Evolutionary conservation across 2,329 filamentous ascomycete genomes (phyloP).

Genomic region (Cryphonectria nitschkei): DNA sequence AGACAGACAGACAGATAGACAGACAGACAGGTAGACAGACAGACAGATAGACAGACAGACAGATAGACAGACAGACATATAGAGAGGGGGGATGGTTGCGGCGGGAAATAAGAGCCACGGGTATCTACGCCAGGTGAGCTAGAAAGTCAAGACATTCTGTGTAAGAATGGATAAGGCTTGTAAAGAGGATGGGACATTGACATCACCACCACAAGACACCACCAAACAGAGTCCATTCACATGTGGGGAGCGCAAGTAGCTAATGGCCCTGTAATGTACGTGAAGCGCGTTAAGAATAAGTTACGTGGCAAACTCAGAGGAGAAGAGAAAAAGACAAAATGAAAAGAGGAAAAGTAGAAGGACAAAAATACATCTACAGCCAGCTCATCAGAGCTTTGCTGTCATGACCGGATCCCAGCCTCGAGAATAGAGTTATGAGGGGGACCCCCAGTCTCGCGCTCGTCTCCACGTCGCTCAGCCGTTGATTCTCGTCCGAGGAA

Average conservation of each 20-base stretch:
- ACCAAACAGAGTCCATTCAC: background rate
- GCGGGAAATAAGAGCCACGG: background rate
- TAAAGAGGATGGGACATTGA: background rate
- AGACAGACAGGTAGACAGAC: too few relatives aligned
- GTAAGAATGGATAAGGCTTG: background rate
- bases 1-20: too few relatives aligned
- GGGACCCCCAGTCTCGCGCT: background rate
- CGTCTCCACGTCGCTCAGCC: background rate
- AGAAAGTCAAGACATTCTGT: background rate
- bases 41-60: too few relatives aligned
- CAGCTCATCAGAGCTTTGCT: background rate
- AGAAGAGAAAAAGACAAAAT: too few relatives aligned
- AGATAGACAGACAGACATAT: too few relatives aligned
- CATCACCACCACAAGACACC: background rate
- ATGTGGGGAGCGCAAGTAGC: background rate
- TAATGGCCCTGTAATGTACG: background rate
- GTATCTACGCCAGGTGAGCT: background rate
- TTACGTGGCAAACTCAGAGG: background rate
- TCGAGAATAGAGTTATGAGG: too few relatives aligned
- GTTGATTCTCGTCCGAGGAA: background rate
- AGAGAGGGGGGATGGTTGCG: background rate
- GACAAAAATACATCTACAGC: background rate
- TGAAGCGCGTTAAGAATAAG: background rate
- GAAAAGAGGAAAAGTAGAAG: background rate
- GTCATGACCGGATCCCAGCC: background rate